These are phyloP conservation scores for Wickerhamomyces pijperi DNA, from an alignment of 805 yeast genomes.

Conservation along the genomic window DNA sequence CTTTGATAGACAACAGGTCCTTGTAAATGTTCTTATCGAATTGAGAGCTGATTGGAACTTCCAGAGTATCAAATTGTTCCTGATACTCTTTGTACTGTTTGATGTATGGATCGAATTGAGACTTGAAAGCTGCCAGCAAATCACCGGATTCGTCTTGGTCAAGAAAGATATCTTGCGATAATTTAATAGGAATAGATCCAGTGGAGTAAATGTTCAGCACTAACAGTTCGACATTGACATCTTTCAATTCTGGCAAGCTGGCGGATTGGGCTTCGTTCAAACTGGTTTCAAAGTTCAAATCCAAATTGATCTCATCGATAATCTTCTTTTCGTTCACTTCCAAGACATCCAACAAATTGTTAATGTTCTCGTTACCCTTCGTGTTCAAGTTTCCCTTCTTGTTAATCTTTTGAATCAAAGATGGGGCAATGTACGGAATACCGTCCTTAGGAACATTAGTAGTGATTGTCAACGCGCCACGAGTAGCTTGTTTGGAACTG, in stretches of 20 bases:
- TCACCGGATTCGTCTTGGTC: constrained; percentile 8
- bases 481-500: neutral
- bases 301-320: constrained; percentile 12
- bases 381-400: constrained; percentile 21
- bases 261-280: constrained; percentile 2
- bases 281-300: constrained; percentile 13
- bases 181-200: constrained; percentile 29
- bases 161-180: constrained; percentile 23
- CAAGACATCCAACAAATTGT: constrained; percentile 16
- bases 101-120: constrained; percentile 12
- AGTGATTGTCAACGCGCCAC: constrained; percentile 22
- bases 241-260: constrained; percentile 20
- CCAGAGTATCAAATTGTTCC: constrained; percentile 3
- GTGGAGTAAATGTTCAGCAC: constrained; percentile 24
- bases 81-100: constrained; percentile 11
- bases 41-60: constrained; percentile 3
- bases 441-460: constrained; percentile 23
- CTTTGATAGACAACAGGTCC: constrained; percentile 15
- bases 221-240: constrained; percentile 20
- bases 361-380: constrained; percentile 25
- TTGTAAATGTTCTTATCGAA: constrained; percentile 6
- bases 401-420: constrained; percentile 25
- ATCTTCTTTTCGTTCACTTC: constrained; percentile 20
- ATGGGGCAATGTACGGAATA: constrained; percentile 27
- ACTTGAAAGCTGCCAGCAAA: constrained; percentile 13